These are phyloP conservation scores for Colletotrichum gloeosporioides DNA, from an alignment of 2,329 filamentous ascomycete species.

Conservation along the genomic window DNA sequence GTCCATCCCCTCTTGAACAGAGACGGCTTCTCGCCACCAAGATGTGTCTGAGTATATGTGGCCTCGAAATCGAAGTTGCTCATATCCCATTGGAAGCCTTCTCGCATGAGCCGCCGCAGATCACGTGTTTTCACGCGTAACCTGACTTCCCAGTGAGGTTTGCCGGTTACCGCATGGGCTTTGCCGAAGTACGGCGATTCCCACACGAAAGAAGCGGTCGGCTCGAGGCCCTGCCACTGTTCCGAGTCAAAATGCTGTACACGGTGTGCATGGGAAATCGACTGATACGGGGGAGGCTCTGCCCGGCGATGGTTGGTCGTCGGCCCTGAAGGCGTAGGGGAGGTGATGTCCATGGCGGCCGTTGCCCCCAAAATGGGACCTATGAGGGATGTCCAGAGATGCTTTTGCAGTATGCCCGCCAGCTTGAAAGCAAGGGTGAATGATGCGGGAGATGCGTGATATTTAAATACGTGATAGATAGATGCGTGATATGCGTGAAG, in stretches of 20 bases:
- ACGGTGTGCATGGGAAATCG: background rate
- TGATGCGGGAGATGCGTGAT: too few species aligned
- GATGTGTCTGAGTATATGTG: background rate
- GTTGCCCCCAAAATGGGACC: background rate
- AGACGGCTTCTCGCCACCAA: background rate
- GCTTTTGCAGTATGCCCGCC: background rate
- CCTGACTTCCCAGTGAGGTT: background rate
- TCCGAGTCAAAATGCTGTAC: background rate
- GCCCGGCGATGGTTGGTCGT: rapidly evolving
- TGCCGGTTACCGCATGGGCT: background rate
- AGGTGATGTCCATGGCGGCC: background rate
- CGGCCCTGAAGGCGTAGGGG: rapidly evolving
- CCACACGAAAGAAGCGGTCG: background rate
- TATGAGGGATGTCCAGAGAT: background rate
- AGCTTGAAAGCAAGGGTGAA: too few species aligned
- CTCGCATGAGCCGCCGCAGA: background rate
- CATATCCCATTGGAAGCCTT: background rate
- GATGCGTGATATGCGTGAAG: too few species aligned
- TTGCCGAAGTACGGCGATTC: background rate
- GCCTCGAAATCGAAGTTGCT: background rate
- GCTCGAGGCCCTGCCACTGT: background rate
- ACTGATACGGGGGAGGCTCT: background rate
- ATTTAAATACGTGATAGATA: too few species aligned
- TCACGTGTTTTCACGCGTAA: background rate
- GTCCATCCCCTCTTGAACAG: background rate